Evolutionary conservation across 345 rosid species (phyloP).

Genomic region (Salix dunnii): DNA sequence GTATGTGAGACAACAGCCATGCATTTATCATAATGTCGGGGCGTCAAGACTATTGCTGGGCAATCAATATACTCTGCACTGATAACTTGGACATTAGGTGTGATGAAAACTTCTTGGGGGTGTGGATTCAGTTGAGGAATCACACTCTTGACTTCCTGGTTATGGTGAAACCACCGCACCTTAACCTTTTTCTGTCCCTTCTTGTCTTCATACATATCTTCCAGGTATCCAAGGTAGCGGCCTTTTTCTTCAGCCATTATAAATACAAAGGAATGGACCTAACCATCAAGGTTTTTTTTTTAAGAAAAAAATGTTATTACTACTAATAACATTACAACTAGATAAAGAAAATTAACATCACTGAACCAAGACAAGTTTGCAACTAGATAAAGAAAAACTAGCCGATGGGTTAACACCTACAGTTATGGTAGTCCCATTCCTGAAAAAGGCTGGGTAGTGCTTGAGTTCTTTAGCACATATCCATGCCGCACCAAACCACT

Average conservation of each 20-base stretch:
- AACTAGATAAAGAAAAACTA: not conserved
- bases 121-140: conserved; percentile 66
- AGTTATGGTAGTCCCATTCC: conserved; percentile 76
- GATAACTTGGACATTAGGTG: conserved; percentile 86
- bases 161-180: conserved; percentile 95
- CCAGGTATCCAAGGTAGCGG: conserved; percentile 82
- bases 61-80: conserved; percentile 97
- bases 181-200: conserved; percentile 88
- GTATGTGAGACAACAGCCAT: conserved; percentile 57
- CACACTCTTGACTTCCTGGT: conserved; percentile 80
- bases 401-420: conserved; percentile 37
- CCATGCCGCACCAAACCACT: conserved; percentile 88
- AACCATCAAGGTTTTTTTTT: not conserved
- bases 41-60: conserved; percentile 75
- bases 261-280: conserved; percentile 91
- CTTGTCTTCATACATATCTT: conserved; percentile 98
- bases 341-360: not conserved
- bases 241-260: conserved; percentile 86
- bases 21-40: conserved; percentile 72
- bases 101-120: conserved; percentile 92
- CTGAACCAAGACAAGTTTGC: not conserved
- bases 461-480: conserved; percentile 87
- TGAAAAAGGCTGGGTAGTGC: conserved; percentile 82
- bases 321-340: conserved; percentile 7
- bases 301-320: not conserved